A percentile compares a stretch with the other conserved stretches of the same genome.
phyloP scores from a whole-genome alignment of 2,329 filamentous ascomycete species.

The Pseudogymnoascus sp. region DNA sequence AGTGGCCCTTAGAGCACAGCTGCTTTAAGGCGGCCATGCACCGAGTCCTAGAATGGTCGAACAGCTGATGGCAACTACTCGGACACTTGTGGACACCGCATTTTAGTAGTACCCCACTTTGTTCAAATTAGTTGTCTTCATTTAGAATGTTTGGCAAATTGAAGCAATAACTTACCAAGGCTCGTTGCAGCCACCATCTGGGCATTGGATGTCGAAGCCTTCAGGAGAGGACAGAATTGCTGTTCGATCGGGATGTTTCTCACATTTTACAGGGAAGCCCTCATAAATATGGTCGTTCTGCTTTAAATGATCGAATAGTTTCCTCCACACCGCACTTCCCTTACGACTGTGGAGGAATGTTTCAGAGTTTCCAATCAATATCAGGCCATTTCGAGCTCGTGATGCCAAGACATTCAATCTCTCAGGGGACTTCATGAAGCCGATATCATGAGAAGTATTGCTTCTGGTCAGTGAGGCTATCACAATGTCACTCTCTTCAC shows the following conservation, averaged over 20 bases:
- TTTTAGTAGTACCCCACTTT: constrained; percentile 41
- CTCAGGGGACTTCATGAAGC: constrained; percentile 61
- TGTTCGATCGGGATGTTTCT: constrained; percentile 47
- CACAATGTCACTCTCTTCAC: constrained; percentile 69
- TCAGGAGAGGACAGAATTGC: constrained; percentile 40
- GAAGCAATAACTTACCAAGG: constrained; percentile 45
- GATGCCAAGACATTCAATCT: constrained; percentile 65
- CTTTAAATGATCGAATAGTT: constrained; percentile 51
- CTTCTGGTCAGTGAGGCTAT: constrained; percentile 61
- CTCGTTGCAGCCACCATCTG: constrained; percentile 62
- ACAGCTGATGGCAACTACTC: constrained; percentile 53
- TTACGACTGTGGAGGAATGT: constrained; percentile 58
- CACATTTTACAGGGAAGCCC: constrained; percentile 54
- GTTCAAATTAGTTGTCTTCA: constrained; percentile 12
- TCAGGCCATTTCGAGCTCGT: constrained; percentile 55
- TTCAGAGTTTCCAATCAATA: constrained; percentile 63
- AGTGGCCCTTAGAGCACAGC: constrained; percentile 48
- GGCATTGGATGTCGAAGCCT: constrained; percentile 56
- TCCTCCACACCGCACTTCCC: constrained; percentile 49
- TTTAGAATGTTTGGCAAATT: constrained; percentile 1
- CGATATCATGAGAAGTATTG: constrained; percentile 57
- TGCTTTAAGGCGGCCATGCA: constrained; percentile 38
- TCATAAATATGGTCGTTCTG: constrained; percentile 46
- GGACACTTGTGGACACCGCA: constrained; percentile 56
- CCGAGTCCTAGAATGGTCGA: constrained; percentile 46